These are phyloP conservation scores for Elaeis oleifera DNA, from an alignment of 202 grass and related monocot genomes.

Conservation along the genomic window DNA sequence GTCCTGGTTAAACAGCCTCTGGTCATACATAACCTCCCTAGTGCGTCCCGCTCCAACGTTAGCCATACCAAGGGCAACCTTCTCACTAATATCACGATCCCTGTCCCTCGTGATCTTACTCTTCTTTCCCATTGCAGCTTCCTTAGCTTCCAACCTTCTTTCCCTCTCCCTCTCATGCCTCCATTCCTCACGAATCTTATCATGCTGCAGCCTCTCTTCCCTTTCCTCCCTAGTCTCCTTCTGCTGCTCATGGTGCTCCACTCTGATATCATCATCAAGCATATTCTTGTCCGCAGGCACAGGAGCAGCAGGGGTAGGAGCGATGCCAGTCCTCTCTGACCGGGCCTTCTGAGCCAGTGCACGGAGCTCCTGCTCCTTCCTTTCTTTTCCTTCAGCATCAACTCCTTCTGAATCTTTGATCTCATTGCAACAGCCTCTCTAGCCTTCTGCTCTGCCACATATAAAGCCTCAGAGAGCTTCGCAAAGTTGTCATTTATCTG, in stretches of 20 bases:
- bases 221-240: conserved; percentile 47
- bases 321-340: conserved; percentile 72
- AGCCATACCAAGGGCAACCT: conserved; percentile 58
- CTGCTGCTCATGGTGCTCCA: conserved; percentile 44
- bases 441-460: conserved; percentile 94
- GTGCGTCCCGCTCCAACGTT: conserved; percentile 18
- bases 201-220: conserved; percentile 56
- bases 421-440: conserved; percentile 93
- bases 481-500: conserved; percentile 96
- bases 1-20: conserved; percentile 50
- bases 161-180: conserved; percentile 71
- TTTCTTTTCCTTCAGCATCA: conserved; percentile 81
- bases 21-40: conserved; percentile 40
- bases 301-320: conserved; percentile 28
- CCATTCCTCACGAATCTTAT: conserved; percentile 52
- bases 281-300: neutral
- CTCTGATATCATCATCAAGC: conserved; percentile 36
- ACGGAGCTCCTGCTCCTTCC: conserved; percentile 89
- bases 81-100: conserved; percentile 53
- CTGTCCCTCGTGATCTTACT: conserved; percentile 65
- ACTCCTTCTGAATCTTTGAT: conserved; percentile 83
- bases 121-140: conserved; percentile 66
- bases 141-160: conserved; percentile 51
- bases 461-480: conserved; percentile 75
- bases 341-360: conserved; percentile 86